Conservation (phyloP, 2,329 filamentous ascomycete genomes). For the Colletotrichum trifolii region DNA sequence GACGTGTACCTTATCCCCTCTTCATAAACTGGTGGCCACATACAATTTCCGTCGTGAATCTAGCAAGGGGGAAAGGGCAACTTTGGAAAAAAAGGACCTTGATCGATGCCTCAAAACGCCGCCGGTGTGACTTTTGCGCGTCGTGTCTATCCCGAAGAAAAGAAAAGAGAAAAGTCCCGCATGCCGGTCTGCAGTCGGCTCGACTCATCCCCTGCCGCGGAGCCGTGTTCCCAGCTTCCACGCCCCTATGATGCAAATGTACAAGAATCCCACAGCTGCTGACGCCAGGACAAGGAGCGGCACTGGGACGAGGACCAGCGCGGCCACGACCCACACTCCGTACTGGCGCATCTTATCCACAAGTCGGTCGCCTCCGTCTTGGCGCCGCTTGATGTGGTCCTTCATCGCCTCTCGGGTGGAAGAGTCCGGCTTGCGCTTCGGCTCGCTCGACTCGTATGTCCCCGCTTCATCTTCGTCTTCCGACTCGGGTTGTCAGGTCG, state of each 20-base stretch:
- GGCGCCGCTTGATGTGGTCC: slow-evolving; percentile 45
- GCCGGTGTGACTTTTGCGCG: slow-evolving; percentile 28
- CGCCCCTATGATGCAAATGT: slow-evolving; percentile 49
- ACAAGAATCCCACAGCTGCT: slow-evolving; percentile 50
- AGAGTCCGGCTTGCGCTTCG: slow-evolving; percentile 41
- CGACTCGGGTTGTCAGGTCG: slow-evolving; percentile 59
- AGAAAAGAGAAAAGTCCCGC: slow-evolving; percentile 13
- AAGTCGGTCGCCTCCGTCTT: slow-evolving; percentile 49
- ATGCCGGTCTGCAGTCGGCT: slow-evolving; percentile 28
- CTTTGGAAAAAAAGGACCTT: slow-evolving; percentile 9
- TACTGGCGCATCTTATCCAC: slow-evolving; percentile 55
- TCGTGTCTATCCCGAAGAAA: slow-evolving; percentile 36
- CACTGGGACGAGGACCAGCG: slow-evolving; percentile 59
- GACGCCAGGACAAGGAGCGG: slow-evolving; percentile 52
- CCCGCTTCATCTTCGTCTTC: slow-evolving; percentile 45
- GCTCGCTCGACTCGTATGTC: slow-evolving; percentile 45
- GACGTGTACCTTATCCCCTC: background rate
- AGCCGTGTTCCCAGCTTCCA: slow-evolving; percentile 34
- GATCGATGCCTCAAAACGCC: slow-evolving; percentile 35
- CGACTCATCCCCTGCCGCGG: slow-evolving; percentile 33
- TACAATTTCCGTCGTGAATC: slow-evolving; percentile 22
- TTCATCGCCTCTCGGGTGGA: slow-evolving; percentile 43
- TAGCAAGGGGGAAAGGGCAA: slow-evolving; percentile 9
- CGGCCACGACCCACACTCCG: slow-evolving; percentile 55
- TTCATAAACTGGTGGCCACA: background rate